Conservation (phyloP, 176 grass and related monocot species). For the Metroxylon sagu region DNA sequence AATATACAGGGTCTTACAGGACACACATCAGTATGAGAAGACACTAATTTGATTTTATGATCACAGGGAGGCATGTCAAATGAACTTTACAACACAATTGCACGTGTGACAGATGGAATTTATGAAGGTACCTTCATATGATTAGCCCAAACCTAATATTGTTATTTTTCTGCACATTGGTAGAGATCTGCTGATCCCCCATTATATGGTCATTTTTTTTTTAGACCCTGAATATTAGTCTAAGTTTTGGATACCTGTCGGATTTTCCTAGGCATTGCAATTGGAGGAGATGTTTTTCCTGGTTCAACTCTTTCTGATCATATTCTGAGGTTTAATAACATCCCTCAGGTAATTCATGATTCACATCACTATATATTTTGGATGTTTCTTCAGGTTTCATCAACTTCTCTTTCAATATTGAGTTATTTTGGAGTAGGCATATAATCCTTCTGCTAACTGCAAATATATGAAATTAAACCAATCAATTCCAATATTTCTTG, state of each 20-base stretch:
- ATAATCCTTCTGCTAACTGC: too few relatives aligned
- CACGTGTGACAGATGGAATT: constrained; percentile 96
- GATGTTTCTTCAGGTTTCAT: too few relatives aligned
- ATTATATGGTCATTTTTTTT: too few relatives aligned
- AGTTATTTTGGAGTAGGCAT: too few relatives aligned
- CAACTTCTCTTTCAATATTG: too few relatives aligned
- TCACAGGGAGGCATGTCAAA: constrained; percentile 97
- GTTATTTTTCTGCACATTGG: background rate
- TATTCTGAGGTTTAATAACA: constrained; percentile 92
- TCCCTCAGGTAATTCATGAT: constrained; percentile 60
- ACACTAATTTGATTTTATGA: constrained; percentile 14
- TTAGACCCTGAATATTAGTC: background rate
- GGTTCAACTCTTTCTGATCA: constrained; percentile 97
- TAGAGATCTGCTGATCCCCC: too few relatives aligned
- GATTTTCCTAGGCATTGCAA: constrained; percentile 70
- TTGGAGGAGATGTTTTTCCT: constrained; percentile 99
- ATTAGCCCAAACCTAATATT: background rate
- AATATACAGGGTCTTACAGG: too few relatives aligned
- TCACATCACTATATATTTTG: too few relatives aligned
- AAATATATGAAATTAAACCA: too few relatives aligned
- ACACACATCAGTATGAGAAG: too few relatives aligned
- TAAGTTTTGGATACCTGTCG: background rate
- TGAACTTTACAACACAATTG: constrained; percentile 96
- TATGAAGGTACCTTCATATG: constrained; percentile 68
- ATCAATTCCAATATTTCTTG: too few relatives aligned